Evolutionary conservation across 1,284 basidiomycete genomes (phyloP), one percentile per base, ranked within the genome.

Genomic region (Moesziomyces parantarcticus): DNA sequence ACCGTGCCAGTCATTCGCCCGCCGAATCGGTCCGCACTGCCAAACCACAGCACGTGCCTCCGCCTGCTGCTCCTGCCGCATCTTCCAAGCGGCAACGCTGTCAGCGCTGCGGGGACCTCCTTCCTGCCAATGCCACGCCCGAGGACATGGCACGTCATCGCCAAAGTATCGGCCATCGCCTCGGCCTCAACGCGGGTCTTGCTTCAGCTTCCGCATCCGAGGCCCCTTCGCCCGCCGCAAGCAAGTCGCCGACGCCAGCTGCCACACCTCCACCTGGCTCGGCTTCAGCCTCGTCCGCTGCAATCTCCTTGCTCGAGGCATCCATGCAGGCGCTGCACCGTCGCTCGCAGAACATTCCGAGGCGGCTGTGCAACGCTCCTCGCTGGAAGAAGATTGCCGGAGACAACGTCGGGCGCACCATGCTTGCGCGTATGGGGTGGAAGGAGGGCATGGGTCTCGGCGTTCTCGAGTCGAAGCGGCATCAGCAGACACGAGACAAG

Each of bases 381-480:
- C 50, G 69, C 18, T 66, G 64, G 55, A 61, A 67, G 43, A 66
- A 62, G 47, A 63, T 72, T 8, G 36, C 56, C 9, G 32, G 48
- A 11, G 69, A 63, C 51, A 72, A 72, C 26, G 59, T 72, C 21
- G 69, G 69, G 14, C 65, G 67, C 59, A 65, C 18, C 18, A 26
- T 72, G 21, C 60, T 72, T 10, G 57, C 63, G 9, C 54, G 69
- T 3, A 72, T 72, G 69, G 69, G 69, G 20, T 72, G 69, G 69
- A 63, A 62, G 26, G 69, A 72, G 29, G 69, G 69, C 1, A 72
- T 72, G 69, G 69, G 69, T 3, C 50, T 75, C 7, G 72, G 68
- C 22, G 56, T 58, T 2, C 56, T 62, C 16, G 66, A 75, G 42
- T 69, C 61, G 58, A 69, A 64, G 49, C 68, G 58, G 59, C 60